These are phyloP conservation scores for Paraphaeosphaeria sporulosa DNA, from an alignment of 2,329 filamentous ascomycete genomes.

Conservation along the genomic window DNA sequence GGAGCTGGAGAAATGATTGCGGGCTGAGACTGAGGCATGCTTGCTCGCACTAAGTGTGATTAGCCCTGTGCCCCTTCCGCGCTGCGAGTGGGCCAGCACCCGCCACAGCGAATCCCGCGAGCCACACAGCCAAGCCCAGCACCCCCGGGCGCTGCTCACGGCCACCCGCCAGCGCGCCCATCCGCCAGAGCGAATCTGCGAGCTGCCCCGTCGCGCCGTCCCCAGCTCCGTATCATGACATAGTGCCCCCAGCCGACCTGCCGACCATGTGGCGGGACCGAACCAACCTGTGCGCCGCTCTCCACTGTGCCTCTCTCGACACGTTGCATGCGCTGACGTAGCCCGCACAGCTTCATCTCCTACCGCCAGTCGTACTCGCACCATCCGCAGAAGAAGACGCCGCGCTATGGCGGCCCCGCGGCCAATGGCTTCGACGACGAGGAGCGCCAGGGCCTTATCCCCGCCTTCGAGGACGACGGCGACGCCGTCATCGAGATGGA, in stretches of 20 bases:
- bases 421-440: conserved; percentile 65
- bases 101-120: background rate
- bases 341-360: conserved; percentile 82
- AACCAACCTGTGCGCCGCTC: conserved; percentile 83
- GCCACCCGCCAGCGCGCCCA: background rate
- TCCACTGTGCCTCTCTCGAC: conserved; percentile 16
- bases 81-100: background rate
- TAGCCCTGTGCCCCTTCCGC: conserved; percentile 11
- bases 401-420: conserved; percentile 63
- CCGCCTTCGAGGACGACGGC: conserved; percentile 83
- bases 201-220: conserved; percentile 13
- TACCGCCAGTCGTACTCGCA: conserved; percentile 99
- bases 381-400: conserved; percentile 87
- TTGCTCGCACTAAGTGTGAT: background rate
- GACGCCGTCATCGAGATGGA: conserved; percentile 99
- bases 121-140: conserved; percentile 4
- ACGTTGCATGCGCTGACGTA: conserved; percentile 40
- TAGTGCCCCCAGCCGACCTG: conserved; percentile 35
- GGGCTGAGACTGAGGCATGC: conserved; percentile 22
- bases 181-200: background rate
- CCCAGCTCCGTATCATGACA: conserved; percentile 36
- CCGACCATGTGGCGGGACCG: conserved; percentile 94
- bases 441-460: conserved; percentile 84
- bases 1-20: conserved; percentile 29
- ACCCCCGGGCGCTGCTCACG: background rate